Evolutionary conservation across 2,329 filamentous ascomycete species (phyloP).

Genomic region (Pseudogymnoascus sp.): DNA sequence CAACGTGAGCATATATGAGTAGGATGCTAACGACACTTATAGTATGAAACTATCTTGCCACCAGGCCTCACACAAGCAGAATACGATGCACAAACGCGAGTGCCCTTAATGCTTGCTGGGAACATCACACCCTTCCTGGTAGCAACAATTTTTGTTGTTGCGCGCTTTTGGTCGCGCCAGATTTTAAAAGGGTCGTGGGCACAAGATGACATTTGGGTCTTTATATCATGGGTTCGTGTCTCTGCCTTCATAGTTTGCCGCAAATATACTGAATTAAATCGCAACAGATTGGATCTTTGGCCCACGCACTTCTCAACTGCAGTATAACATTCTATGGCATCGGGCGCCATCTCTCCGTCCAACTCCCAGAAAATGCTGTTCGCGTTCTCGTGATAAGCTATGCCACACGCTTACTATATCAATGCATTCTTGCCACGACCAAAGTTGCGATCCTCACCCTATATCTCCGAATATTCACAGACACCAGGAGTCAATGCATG

Average conservation of each 20-base stretch:
- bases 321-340: slow-evolving; percentile 11
- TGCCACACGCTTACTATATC: slow-evolving; percentile 13
- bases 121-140: slow-evolving; percentile 14
- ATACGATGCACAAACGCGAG: slow-evolving; percentile 12
- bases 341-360: slow-evolving; percentile 10
- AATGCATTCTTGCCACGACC: slow-evolving; percentile 14
- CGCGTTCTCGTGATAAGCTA: slow-evolving; percentile 13
- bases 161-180: slow-evolving; percentile 15
- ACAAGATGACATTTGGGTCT: slow-evolving; percentile 15
- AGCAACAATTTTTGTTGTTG: slow-evolving; percentile 15
- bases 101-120: slow-evolving; percentile 11
- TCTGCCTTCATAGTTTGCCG: background rate
- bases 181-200: slow-evolving; percentile 15
- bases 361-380: background rate
- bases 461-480: slow-evolving; percentile 15
- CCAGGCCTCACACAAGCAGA: background rate
- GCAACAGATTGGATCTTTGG: slow-evolving; percentile 9
- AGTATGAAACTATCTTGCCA: background rate
- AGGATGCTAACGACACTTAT: background rate
- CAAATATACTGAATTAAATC: background rate
- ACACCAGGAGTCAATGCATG: slow-evolving; percentile 7
- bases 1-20: background rate
- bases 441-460: slow-evolving; percentile 15
- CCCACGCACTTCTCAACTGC: slow-evolving; percentile 10
- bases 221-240: slow-evolving; percentile 14